These are phyloP conservation scores for Clarireedia monteithiana DNA, from an alignment of 2,329 filamentous ascomycete species.

Conservation along the genomic window DNA sequence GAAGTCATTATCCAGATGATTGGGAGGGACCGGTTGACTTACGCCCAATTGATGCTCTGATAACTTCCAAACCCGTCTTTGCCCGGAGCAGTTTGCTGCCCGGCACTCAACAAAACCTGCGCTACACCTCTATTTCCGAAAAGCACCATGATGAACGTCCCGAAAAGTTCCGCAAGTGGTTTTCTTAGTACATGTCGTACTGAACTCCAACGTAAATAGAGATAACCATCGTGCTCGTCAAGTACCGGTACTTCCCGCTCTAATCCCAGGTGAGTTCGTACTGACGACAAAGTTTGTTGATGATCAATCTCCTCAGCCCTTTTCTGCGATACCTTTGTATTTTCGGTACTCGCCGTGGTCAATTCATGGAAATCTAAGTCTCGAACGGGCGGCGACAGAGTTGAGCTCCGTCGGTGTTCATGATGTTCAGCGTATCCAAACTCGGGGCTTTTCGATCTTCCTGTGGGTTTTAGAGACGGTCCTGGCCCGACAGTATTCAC, in stretches of 20 bases:
- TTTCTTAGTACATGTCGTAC: conserved; percentile 46
- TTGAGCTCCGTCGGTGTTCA: conserved; percentile 11
- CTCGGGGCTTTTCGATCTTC: neutral
- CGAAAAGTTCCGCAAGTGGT: conserved; percentile 59
- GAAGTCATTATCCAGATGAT: neutral
- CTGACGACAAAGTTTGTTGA: conserved; percentile 10
- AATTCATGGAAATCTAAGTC: neutral
- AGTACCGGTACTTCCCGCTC: conserved; percentile 16
- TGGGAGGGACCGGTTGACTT: neutral
- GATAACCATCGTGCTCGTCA: conserved; percentile 17
- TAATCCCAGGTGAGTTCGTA: conserved; percentile 13
- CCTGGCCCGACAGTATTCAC: conserved; percentile 13
- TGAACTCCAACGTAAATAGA: conserved; percentile 43
- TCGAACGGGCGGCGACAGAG: neutral
- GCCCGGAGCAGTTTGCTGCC: conserved; percentile 16
- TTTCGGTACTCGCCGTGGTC: neutral
- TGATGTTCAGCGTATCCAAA: conserved; percentile 5
- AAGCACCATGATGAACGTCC: conserved; percentile 58
- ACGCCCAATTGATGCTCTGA: conserved; percentile 25
- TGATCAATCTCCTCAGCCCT: conserved; percentile 11
- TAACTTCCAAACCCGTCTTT: conserved; percentile 22
- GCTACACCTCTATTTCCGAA: conserved; percentile 67
- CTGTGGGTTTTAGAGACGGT: neutral
- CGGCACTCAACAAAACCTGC: conserved; percentile 53
- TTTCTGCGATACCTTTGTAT: neutral